Base-by-base conservation (phyloP, 805 yeast genomes). In the Myxozyma neglecta region DNA sequence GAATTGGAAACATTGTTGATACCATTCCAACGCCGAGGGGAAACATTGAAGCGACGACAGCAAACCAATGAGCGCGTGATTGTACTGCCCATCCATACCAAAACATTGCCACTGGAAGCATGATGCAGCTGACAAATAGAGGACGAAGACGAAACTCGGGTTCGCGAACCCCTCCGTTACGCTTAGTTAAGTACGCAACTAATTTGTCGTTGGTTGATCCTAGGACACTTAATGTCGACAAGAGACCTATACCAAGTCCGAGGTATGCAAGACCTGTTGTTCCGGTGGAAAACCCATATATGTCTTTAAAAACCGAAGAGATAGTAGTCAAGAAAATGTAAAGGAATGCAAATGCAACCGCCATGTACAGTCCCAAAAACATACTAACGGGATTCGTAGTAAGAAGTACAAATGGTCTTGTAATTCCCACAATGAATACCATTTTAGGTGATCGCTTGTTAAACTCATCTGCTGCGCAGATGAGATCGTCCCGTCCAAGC, bases 11-110 rank as follows among this genome's bases (percentile, higher is more conserved):
- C 80, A 52, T 77, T 69, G 64, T 76, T 72, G 56, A 67, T 9
- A 76, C 73, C 44, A 78, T 76, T 1, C 80, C 80, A 18, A 70
- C 44, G 6, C 76, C 77, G 45, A 69, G 70, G 52, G 74, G 56
- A 36, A 48, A 81, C 70, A 91, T 92, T 0, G 91, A 85, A 20
- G 81, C 82, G 68, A 84, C 71, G 69, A 85, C 84, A 24, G 83
- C 79, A 45, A 84, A 82, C 32, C 85, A 86, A 57, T 83, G 76
- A 7, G 81, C 80, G 6, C 61, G 57, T 61, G 73, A 73, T 63
- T 74, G 74, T 52, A 83, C 79, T 8, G 84, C 74, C 83, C 85
- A 83, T 14, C 85, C 83, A 61, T 83, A 70, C 77, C 82, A 78
- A 69, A 83, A 78, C 49, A 83, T 72, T 8, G 85, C 84, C 32